A percentile compares a stretch with the other conserved stretches of the same genome.
Evolutionary conservation across 805 yeast genomes (phyloP).

Genomic region (Blastobotrys attinorum): DNA sequence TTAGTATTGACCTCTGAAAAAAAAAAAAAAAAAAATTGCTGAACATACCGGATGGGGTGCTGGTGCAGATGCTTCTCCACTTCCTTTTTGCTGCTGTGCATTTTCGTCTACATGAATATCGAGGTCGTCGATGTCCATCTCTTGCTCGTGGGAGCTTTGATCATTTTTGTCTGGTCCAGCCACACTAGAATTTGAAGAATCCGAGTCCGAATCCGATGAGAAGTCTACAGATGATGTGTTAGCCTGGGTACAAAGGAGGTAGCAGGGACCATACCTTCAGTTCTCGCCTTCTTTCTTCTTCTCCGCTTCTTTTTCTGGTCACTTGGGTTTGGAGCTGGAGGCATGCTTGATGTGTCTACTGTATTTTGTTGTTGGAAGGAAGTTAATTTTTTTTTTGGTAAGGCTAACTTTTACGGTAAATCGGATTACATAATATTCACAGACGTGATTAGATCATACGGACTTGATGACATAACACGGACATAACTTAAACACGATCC

Average conservation of each 20-base stretch:
- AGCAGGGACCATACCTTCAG: slow-evolving; percentile 18
- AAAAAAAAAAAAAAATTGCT: too few species aligned
- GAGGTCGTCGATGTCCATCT: slow-evolving; percentile 6
- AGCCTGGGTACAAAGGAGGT: neutral
- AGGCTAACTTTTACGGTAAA: too few species aligned
- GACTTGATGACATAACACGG: too few species aligned
- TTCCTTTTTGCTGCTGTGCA: too few species aligned
- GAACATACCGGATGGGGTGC: slow-evolving; percentile 6
- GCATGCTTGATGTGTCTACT: too few species aligned
- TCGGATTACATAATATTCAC: too few species aligned
- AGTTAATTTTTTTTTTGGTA: too few species aligned
- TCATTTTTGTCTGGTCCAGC: neutral
- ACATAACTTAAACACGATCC: too few species aligned
- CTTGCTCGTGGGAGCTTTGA: slow-evolving; percentile 3
- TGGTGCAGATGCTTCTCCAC: slow-evolving; percentile 15
- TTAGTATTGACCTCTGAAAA: too few species aligned
- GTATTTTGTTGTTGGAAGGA: too few species aligned
- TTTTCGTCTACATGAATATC: slow-evolving; percentile 10
- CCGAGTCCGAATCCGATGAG: slow-evolving; percentile 18
- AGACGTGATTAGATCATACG: too few species aligned
- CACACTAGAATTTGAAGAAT: slow-evolving; percentile 1
- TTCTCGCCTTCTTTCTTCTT: slow-evolving; percentile 22
- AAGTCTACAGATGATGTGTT: slow-evolving; percentile 9
- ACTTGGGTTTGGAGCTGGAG: neutral
- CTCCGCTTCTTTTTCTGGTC: slow-evolving; percentile 14